phyloP scores from a whole-genome alignment of 345 rosid species.

The Citrus maxima region DNA sequence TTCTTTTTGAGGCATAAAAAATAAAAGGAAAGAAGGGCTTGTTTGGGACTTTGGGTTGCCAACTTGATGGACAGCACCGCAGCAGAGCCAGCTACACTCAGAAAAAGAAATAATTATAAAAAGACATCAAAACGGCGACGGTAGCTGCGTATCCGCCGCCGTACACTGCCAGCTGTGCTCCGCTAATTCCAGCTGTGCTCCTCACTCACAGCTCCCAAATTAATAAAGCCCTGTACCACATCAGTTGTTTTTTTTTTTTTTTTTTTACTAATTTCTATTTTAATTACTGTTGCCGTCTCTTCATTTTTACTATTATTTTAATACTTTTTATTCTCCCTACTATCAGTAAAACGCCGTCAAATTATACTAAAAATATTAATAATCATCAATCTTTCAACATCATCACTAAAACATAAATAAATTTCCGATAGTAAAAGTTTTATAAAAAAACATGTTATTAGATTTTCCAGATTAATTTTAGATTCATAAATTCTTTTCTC shows the following conservation, averaged over 20 bases:
- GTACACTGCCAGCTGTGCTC: constrained; percentile 56
- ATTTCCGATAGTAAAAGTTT: no score
- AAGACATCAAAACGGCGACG: constrained; percentile 46
- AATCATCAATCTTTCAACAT: no score
- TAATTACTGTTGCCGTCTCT: background rate
- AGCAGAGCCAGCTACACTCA: background rate
- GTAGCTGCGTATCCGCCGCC: constrained; percentile 34
- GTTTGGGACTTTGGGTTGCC: background rate
- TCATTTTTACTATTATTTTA: background rate
- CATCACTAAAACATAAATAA: no score
- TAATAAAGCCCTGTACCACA: background rate
- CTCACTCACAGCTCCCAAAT: constrained; percentile 4
- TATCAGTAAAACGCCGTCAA: background rate
- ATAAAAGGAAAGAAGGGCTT: background rate
- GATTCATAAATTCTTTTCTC: no score
- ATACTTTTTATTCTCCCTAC: background rate
- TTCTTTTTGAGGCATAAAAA: background rate
- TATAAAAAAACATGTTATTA: no score
- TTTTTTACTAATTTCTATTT: background rate
- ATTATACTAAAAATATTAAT: background rate
- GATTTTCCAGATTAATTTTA: no score
- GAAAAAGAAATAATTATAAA: background rate
- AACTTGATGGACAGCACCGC: background rate
- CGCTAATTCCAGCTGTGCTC: constrained; percentile 58
- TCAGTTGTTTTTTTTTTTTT: background rate